These are phyloP conservation scores for Blepharisma stoltei DNA, from an alignment of 73 alveolate genomes.

Conservation along the genomic window DNA sequence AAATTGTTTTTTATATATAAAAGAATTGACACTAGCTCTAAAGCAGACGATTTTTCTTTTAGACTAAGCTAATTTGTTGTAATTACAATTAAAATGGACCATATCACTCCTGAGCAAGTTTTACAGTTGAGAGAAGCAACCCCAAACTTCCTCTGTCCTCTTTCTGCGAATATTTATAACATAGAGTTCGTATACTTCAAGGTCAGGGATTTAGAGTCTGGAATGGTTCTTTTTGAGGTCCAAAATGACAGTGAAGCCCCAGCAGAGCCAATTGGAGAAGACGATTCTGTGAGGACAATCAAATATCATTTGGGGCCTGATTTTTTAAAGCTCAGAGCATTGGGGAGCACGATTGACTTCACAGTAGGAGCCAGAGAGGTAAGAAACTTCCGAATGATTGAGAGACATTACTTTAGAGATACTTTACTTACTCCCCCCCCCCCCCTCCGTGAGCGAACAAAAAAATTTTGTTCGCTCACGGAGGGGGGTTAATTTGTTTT, in stretches of 20 bases:
- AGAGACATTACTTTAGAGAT: conserved; percentile 91
- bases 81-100: conserved; percentile 10
- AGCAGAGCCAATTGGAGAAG: conserved; percentile 32
- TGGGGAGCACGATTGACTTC: conserved; percentile 76
- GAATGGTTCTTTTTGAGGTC: conserved; percentile 63
- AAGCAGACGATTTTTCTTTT: no score
- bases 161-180: conserved; percentile 61
- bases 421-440: no score
- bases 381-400: conserved; percentile 81
- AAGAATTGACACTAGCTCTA: no score
- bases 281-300: conserved; percentile 75
- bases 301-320: conserved; percentile 90
- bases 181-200: conserved; percentile 65
- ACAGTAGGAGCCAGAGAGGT: conserved; percentile 75
- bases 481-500: no score
- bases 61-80: no score
- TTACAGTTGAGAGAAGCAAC: conserved; percentile 22
- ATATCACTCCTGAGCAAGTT: conserved; percentile 5
- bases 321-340: conserved; percentile 72
- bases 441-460: no score
- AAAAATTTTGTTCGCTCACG: no score
- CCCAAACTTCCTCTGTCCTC: conserved; percentile 63
- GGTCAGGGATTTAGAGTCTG: conserved; percentile 70
- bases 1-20: no score
- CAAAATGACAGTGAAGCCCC: conserved; percentile 40